phyloP scores from a whole-genome alignment of 2,329 filamentous ascomycete genomes.

The Hysterium pulicare region DNA sequence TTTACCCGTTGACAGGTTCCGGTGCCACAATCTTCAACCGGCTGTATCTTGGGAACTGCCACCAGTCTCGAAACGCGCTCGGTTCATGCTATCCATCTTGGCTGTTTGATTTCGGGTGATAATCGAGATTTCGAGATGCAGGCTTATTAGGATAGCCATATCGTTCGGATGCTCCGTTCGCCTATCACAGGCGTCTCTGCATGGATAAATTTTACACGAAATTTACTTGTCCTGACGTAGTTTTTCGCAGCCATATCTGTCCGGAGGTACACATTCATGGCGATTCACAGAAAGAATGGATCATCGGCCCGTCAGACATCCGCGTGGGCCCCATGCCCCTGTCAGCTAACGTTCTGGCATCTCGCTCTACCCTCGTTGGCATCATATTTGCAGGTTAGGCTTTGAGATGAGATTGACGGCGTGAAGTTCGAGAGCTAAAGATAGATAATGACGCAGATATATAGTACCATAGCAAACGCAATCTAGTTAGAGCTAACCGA shows the following conservation, averaged over 20 bases:
- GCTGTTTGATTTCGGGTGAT: not conserved
- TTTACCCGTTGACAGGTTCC: constrained; percentile 17
- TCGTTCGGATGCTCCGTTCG: not conserved
- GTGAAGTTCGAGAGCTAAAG: not conserved
- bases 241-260: constrained; percentile 8
- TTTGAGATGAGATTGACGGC: too few relatives aligned
- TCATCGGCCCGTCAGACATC: constrained; percentile 14
- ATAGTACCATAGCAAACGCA: not conserved
- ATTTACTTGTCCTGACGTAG: not conserved
- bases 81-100: constrained; percentile 1
- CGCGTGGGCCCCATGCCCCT: constrained; percentile 7
- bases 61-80: constrained; percentile 1
- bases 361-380: too few relatives aligned
- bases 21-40: constrained; percentile 15
- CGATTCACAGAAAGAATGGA: constrained; percentile 9
- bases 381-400: too few relatives aligned
- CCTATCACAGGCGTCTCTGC: not conserved
- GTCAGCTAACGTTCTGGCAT: constrained; percentile 11
- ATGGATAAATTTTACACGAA: not conserved
- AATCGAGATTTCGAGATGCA: not conserved
- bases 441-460: not conserved
- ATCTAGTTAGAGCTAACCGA: not conserved
- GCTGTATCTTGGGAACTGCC: constrained; percentile 13
- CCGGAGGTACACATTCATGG: constrained; percentile 12
- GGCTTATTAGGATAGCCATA: not conserved